Conservation (phyloP, 371 early-diverging fungal species). For the Mortierella polycephala region DNA sequence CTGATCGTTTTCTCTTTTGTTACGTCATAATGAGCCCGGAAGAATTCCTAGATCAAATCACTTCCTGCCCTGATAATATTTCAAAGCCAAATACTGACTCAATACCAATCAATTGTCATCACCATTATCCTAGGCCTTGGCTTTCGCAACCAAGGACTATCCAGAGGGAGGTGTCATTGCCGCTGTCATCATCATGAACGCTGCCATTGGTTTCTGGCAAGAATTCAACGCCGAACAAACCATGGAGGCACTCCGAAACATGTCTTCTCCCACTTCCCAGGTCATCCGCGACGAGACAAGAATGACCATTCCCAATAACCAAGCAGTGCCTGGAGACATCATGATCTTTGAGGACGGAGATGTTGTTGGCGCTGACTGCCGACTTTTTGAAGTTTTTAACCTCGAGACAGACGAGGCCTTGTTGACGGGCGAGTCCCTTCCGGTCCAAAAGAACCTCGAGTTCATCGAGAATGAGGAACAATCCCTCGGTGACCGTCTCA, state of each 20-base stretch:
- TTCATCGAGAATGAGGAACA: constrained; percentile 55
- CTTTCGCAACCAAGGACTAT: constrained; percentile 69
- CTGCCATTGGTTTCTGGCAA: constrained; percentile 86
- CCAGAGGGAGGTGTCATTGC: constrained; percentile 76
- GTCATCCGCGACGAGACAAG: constrained; percentile 85
- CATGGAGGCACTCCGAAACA: constrained; percentile 83
- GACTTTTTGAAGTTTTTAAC: constrained; percentile 84
- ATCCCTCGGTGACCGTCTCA: constrained; percentile 71
- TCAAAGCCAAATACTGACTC: background rate
- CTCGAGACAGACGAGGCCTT: constrained; percentile 89
- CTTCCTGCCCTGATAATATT: background rate
- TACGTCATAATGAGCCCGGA: background rate
- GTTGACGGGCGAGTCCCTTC: constrained; percentile 87
- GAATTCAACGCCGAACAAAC: constrained; percentile 91
- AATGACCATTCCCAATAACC: constrained; percentile 70
- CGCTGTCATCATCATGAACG: constrained; percentile 80
- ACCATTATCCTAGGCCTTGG: constrained; percentile 49
- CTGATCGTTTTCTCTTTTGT: background rate
- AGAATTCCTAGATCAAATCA: too few relatives aligned
- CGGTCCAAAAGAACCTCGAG: constrained; percentile 70
- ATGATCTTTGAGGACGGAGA: constrained; percentile 89
- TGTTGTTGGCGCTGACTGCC: constrained; percentile 88
- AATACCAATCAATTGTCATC: background rate
- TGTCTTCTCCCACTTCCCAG: constrained; percentile 78
- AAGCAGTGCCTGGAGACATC: constrained; percentile 90